Percentiles rank a stretch among this genome's conserved stretches.
Evolutionary conservation across 2,329 filamentous ascomycete genomes (phyloP).

Genomic region (Dactylonectria estremocensis): DNA sequence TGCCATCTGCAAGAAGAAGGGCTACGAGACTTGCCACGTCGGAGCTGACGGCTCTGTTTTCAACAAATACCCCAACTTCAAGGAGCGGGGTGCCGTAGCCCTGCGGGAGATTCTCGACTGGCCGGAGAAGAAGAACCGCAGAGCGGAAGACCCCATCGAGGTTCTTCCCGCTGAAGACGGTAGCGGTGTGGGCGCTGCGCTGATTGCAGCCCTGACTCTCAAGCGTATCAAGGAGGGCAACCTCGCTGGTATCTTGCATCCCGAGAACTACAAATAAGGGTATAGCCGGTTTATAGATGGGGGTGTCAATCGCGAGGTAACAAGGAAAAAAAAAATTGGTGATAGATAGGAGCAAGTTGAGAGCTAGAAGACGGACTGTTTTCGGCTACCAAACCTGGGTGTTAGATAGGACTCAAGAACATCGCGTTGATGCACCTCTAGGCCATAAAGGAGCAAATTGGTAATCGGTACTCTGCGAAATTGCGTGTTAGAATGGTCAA

Average conservation of each 20-base stretch:
- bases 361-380: slow-evolving; percentile 14
- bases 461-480: slow-evolving; percentile 76
- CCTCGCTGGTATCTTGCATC: slow-evolving; percentile 74
- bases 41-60: slow-evolving; percentile 98
- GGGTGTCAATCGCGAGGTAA: slow-evolving; percentile 35
- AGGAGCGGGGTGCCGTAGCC: slow-evolving; percentile 89
- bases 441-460: slow-evolving; percentile 81
- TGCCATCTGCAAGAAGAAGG: slow-evolving; percentile 97
- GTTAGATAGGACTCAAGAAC: slow-evolving; percentile 21
- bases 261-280: slow-evolving; percentile 69
- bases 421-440: slow-evolving; percentile 53
- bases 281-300: slow-evolving; percentile 25
- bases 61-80: slow-evolving; percentile 99
- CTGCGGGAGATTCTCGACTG: slow-evolving; percentile 97
- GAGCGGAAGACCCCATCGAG: slow-evolving; percentile 89
- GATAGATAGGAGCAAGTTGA: slow-evolving; percentile 35
- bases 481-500: slow-evolving; percentile 45
- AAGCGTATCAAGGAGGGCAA: slow-evolving; percentile 76
- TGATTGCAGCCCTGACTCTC: slow-evolving; percentile 85
- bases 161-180: slow-evolving; percentile 94
- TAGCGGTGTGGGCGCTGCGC: slow-evolving; percentile 94
- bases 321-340: slow-evolving; percentile 42
- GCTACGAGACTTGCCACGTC: slow-evolving; percentile 89
- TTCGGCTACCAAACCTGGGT: slow-evolving; percentile 26
- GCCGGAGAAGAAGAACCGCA: slow-evolving; percentile 77